A percentile compares a stretch with the other conserved stretches of the same genome.
phyloP scores from a whole-genome alignment of 257 asterid genomes.

The Craterostigma plantagineum region DNA sequence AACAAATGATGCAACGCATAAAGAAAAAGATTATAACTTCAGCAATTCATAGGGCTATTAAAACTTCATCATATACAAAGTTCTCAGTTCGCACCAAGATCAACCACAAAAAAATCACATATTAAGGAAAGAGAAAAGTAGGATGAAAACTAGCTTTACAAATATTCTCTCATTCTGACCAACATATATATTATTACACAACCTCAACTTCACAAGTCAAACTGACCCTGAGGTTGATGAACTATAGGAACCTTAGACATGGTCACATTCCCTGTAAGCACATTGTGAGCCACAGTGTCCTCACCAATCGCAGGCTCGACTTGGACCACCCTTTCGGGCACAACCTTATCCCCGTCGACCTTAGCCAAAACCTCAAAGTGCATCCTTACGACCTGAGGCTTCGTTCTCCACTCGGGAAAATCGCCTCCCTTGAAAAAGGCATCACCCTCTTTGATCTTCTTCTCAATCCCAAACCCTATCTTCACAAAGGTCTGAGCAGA shows the following conservation, averaged over 20 bases:
- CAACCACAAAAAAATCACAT: too few species aligned
- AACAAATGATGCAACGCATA: too few species aligned
- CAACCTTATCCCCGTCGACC: slow-evolving; percentile 78
- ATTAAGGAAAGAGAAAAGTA: too few species aligned
- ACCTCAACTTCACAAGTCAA: slow-evolving; percentile 28
- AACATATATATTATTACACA: not conserved
- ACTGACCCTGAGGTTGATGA: slow-evolving; percentile 50
- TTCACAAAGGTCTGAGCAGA: slow-evolving; percentile 75
- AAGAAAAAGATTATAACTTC: too few species aligned
- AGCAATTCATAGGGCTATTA: too few species aligned
- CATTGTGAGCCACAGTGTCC: slow-evolving; percentile 34
- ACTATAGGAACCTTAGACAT: slow-evolving; percentile 47
- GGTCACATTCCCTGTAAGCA: slow-evolving; percentile 32
- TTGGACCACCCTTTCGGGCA: slow-evolving; percentile 72
- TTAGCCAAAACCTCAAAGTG: slow-evolving; percentile 91
- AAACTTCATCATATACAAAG: too few species aligned
- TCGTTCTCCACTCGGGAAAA: slow-evolving; percentile 77
- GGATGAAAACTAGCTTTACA: not conserved
- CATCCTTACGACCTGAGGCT: slow-evolving; percentile 45
- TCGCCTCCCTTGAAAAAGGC: slow-evolving; percentile 19
- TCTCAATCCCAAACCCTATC: slow-evolving; percentile 79
- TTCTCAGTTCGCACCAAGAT: too few species aligned
- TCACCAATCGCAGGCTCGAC: slow-evolving; percentile 48
- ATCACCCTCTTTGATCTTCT: slow-evolving; percentile 38
- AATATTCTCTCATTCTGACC: slow-evolving; percentile 8